Percentiles rank a stretch among this genome's conserved stretches.
phyloP scores from a whole-genome alignment of 345 rosid genomes.

The Cardamine chenopodiifolia region DNA sequence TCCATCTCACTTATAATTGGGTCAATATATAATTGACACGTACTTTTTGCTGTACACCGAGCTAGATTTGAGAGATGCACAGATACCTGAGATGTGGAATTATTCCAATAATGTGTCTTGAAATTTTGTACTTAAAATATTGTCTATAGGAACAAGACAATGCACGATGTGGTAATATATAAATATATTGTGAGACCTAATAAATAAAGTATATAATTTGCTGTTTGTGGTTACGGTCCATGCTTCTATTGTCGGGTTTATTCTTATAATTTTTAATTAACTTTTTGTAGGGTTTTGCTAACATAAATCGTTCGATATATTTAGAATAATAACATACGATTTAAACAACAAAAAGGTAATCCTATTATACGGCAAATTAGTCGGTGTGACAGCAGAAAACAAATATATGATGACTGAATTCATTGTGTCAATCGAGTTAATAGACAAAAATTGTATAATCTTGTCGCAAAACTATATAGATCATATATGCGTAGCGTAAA shows the following conservation, averaged over 20 bases:
- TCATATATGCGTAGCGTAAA: background rate
- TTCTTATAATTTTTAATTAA: constrained; percentile 3
- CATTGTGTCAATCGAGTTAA: background rate
- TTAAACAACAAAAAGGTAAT: constrained; percentile 10
- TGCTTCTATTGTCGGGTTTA: constrained; percentile 36
- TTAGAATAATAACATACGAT: background rate
- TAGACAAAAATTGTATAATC: constrained; percentile 1
- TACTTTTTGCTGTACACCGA: constrained; percentile 17
- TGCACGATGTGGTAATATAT: constrained; percentile 35
- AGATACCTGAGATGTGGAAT: constrained; percentile 36
- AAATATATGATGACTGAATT: constrained; percentile 22
- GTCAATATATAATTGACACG: constrained; percentile 2
- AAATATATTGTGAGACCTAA: constrained; percentile 25
- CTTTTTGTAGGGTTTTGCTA: too few relatives aligned
- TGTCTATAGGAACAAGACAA: constrained; percentile 40
- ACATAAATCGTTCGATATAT: background rate
- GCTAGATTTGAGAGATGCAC: constrained; percentile 40
- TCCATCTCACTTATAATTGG: background rate
- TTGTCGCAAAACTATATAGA: background rate
- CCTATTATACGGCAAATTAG: constrained; percentile 14
- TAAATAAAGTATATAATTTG: constrained; percentile 10
- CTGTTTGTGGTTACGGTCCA: constrained; percentile 40
- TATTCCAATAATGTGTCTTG: constrained; percentile 21
- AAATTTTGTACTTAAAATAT: constrained; percentile 4
- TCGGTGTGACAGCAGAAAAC: constrained; percentile 21